Conservation (phyloP, 169 alveolate species). For the Cryptosporidium andersoni region DNA sequence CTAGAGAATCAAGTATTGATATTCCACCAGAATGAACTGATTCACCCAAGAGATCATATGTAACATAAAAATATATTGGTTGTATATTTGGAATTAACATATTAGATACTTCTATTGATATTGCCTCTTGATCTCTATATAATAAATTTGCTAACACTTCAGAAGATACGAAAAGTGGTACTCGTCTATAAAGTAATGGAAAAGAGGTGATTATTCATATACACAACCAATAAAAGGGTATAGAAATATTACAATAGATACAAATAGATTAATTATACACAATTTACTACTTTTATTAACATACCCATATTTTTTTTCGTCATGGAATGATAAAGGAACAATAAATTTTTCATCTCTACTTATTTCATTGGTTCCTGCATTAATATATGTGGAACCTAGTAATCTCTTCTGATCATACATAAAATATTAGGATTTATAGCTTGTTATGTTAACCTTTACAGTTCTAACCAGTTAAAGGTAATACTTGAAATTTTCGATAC, state of each 20-base stretch:
- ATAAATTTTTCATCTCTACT: slow-evolving; percentile 6
- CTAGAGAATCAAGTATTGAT: slow-evolving; percentile 19
- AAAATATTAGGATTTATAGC: not conserved
- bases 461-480: no score
- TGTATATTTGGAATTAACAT: not conserved
- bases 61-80: slow-evolving; percentile 11
- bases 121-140: not conserved
- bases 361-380: not conserved
- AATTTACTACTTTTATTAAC: not conserved
- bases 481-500: no score
- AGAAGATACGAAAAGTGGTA: slow-evolving; percentile 14
- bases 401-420: slow-evolving; percentile 4
- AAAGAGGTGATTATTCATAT: no score
- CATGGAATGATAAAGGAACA: slow-evolving; percentile 59
- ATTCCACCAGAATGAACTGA: slow-evolving; percentile 1
- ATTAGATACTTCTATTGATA: slow-evolving; percentile 3
- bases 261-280: not conserved
- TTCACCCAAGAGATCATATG: not conserved
- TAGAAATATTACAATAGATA: no score
- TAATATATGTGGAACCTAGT: not conserved
- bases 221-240: no score
- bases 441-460: not conserved
- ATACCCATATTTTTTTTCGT: slow-evolving; percentile 53
- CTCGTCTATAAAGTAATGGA: not conserved
- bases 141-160: slow-evolving; percentile 1